phyloP scores from a whole-genome alignment of 2,329 filamentous ascomycete genomes.

The Penicillium sp. region DNA sequence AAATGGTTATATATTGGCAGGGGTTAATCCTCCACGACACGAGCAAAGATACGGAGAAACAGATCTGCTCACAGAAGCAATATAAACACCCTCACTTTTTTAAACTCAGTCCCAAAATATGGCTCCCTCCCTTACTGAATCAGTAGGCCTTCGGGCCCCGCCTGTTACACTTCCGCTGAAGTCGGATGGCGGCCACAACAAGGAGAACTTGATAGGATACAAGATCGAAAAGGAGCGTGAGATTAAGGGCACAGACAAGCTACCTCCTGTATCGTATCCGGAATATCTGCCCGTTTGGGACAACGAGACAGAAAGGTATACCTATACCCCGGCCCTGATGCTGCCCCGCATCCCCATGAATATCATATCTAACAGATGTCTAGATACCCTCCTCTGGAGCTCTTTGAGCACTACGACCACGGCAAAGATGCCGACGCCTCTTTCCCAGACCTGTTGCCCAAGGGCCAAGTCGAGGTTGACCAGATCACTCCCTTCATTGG shows the following conservation, averaged over 20 bases:
- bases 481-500: slow-evolving; percentile 73
- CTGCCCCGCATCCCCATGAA: background rate
- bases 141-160: slow-evolving; percentile 28
- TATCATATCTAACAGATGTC: background rate
- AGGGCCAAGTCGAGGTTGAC: slow-evolving; percentile 46
- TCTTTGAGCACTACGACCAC: slow-evolving; percentile 72
- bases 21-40: background rate
- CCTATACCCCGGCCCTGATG: background rate
- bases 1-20: slow-evolving; percentile 11
- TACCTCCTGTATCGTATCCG: slow-evolving; percentile 62
- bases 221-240: slow-evolving; percentile 51
- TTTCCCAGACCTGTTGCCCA: slow-evolving; percentile 66
- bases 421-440: slow-evolving; percentile 70
- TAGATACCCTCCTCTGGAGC: slow-evolving; percentile 62
- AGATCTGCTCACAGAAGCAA: background rate
- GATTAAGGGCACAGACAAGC: slow-evolving; percentile 53
- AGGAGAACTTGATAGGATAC: slow-evolving; percentile 39
- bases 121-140: slow-evolving; percentile 39
- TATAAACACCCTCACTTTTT: background rate
- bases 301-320: slow-evolving; percentile 48
- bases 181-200: slow-evolving; percentile 36
- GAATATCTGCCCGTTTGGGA: slow-evolving; percentile 75
- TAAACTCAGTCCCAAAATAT: slow-evolving; percentile 17
- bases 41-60: background rate
- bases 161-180: slow-evolving; percentile 26